Evolutionary conservation across 306 rosid species (phyloP).

Genomic region (Cicer arietinum): DNA sequence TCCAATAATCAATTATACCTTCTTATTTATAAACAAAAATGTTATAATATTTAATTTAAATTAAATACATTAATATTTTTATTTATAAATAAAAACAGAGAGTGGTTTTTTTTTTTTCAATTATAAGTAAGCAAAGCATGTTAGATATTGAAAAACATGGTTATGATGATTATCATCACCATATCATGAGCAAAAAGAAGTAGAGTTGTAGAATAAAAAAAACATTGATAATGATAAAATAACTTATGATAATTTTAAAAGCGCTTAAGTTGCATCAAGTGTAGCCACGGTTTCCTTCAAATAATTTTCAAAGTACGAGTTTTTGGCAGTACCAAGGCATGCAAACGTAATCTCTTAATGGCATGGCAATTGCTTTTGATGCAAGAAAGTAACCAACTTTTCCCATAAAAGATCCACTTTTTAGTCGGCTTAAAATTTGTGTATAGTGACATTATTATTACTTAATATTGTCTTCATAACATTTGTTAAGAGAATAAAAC

Average conservation of each 20-base stretch:
- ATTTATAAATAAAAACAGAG: no score
- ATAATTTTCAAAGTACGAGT: conserved; percentile 11
- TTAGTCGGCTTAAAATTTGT: conserved; percentile 4
- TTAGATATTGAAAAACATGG: no score
- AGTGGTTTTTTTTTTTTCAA: no score
- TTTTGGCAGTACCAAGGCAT: conserved; percentile 30
- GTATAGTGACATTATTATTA: conserved; percentile 15
- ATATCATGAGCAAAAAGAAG: background rate
- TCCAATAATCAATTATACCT: no score
- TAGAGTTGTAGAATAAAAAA: background rate
- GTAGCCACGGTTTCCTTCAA: background rate
- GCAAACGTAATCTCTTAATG: conserved; percentile 38
- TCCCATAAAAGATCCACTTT: conserved; percentile 36
- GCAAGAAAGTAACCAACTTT: conserved; percentile 38
- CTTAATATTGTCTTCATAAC: no score
- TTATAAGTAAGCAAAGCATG: no score
- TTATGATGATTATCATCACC: no score
- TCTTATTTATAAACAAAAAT: no score
- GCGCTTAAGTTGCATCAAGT: background rate
- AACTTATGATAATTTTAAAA: background rate
- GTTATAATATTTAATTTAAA: no score
- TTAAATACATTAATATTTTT: no score
- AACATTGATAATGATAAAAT: background rate
- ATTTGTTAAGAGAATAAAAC: no score
- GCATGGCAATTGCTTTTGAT: conserved; percentile 46